Evolutionary conservation across 169 alveolate genomes (phyloP).

Genomic region (Perkinsus chesapeaki): DNA sequence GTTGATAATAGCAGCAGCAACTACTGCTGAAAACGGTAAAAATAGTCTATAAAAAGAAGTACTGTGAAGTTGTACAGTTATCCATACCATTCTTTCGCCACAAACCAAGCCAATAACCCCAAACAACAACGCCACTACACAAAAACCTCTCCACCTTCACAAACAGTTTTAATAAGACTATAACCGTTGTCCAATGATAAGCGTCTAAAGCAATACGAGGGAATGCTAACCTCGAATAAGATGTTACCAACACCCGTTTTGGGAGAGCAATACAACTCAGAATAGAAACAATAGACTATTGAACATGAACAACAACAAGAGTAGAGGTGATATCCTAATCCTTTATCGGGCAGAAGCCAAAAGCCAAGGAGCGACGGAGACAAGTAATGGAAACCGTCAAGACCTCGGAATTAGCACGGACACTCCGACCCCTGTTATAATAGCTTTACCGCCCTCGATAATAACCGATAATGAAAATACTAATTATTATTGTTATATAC

Average conservation of each 20-base stretch:
- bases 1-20: not conserved
- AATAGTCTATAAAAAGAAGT: no score
- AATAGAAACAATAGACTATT: no score
- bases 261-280: no score
- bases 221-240: not conserved
- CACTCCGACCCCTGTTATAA: not conserved
- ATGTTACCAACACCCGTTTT: not conserved
- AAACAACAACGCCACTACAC: not conserved
- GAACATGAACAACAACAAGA: no score
- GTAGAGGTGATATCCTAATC: no score
- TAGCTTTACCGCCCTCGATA: not conserved
- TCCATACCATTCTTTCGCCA: no score
- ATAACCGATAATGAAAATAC: no score
- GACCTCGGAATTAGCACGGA: not conserved
- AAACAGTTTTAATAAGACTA: not conserved
- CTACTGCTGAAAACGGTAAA: not conserved
- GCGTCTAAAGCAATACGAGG: not conserved
- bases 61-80: not conserved
- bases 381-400: not conserved
- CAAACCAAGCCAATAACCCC: no score
- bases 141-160: not conserved
- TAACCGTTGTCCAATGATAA: not conserved
- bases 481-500: no score
- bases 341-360: not conserved
- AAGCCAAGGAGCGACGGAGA: not conserved